These are phyloP conservation scores for Fusarium buxicola DNA, from an alignment of 2,329 filamentous ascomycete genomes.

Conservation along the genomic window DNA sequence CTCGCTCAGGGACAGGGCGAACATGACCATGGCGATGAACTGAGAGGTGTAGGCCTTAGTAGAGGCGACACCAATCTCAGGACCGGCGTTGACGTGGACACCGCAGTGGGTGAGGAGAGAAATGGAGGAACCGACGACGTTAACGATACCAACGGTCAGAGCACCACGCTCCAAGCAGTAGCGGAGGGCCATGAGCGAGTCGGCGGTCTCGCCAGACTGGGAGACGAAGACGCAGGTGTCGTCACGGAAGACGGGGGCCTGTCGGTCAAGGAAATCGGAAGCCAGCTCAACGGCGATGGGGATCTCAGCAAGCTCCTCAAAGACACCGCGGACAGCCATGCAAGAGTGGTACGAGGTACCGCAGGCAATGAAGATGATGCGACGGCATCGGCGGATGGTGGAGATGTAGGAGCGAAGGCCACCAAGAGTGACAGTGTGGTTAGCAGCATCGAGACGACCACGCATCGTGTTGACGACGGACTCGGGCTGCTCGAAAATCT, in stretches of 20 bases:
- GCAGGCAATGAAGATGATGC: slow-evolving; percentile 99
- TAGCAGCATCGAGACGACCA: slow-evolving; percentile 92
- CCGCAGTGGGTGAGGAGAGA: slow-evolving; percentile 98
- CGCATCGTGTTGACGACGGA: slow-evolving; percentile 99
- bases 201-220: slow-evolving; percentile 97
- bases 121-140: slow-evolving; percentile 98
- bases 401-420: slow-evolving; percentile 95
- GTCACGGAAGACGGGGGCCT: slow-evolving; percentile 98
- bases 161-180: slow-evolving; percentile 99
- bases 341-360: slow-evolving; percentile 99
- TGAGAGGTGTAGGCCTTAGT: slow-evolving; percentile 99
- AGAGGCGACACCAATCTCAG: slow-evolving; percentile 98
- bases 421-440: slow-evolving; percentile 96
- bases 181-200: slow-evolving; percentile 95
- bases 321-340: slow-evolving; percentile 98
- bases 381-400: slow-evolving; percentile 94
- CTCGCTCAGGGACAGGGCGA: slow-evolving; percentile 94
- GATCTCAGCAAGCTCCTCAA: slow-evolving; percentile 98
- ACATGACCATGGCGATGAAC: slow-evolving; percentile 99
- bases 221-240: slow-evolving; percentile 99
- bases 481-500: slow-evolving; percentile 99
- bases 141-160: slow-evolving; percentile 97
- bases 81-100: slow-evolving; percentile 99
- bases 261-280: slow-evolving; percentile 96
- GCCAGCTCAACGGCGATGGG: slow-evolving; percentile 97